A percentile compares a stretch with the other conserved stretches of the same genome.
Evolutionary conservation across 495 filamentous ascomycete species (phyloP).

Genomic region (Penicillium taxi): DNA sequence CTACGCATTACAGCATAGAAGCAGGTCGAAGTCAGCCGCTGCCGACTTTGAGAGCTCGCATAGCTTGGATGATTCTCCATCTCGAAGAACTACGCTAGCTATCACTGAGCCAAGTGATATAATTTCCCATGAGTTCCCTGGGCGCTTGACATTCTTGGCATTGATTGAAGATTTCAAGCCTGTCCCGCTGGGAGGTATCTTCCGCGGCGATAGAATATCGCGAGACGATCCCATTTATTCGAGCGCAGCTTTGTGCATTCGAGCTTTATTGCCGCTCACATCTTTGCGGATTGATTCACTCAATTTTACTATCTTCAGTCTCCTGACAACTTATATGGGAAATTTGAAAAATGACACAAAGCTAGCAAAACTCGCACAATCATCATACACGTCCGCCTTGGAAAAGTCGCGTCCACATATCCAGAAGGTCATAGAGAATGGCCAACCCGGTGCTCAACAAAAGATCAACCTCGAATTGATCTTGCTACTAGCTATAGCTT

Average conservation of each 20-base stretch:
- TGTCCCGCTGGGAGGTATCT: not conserved
- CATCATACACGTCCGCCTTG: not conserved
- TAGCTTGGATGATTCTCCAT: no score
- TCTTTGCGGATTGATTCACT: not conserved
- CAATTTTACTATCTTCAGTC: not conserved
- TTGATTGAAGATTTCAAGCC: not conserved
- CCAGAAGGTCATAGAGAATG: not conserved
- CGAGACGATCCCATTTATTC: not conserved
- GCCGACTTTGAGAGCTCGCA: no score
- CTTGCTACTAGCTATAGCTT: not conserved
- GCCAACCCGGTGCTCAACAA: not conserved
- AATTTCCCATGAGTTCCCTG: not conserved
- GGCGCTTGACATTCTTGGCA: not conserved
- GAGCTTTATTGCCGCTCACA: conserved; percentile 1
- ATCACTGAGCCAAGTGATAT: not conserved
- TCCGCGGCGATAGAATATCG: not conserved
- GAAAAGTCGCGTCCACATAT: not conserved
- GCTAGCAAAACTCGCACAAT: not conserved
- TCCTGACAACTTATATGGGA: not conserved
- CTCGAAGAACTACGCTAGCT: no score
- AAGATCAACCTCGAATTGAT: not conserved
- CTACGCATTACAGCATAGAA: not conserved
- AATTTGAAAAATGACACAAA: not conserved
- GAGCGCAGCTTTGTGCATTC: conserved; percentile 1
- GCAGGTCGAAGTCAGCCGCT: not conserved